These are phyloP conservation scores for Trametes versicolor DNA, from an alignment of 1,284 basidiomycete species.

Conservation along the genomic window DNA sequence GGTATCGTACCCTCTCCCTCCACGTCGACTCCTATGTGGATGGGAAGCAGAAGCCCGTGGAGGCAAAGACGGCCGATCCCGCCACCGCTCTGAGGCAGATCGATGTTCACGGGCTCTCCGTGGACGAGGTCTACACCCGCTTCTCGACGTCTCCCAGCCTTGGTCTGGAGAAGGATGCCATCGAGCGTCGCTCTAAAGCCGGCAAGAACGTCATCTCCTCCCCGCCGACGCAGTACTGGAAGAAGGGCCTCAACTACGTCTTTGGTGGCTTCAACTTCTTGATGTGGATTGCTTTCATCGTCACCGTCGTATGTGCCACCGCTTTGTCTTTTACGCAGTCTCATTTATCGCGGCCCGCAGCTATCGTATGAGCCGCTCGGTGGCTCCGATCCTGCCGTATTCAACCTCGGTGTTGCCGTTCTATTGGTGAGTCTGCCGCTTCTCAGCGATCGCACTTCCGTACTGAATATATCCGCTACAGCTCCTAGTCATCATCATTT, in stretches of 20 bases:
- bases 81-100: slow-evolving; percentile 53
- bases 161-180: slow-evolving; percentile 56
- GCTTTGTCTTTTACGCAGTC: neutral
- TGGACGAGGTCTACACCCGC: slow-evolving; percentile 54
- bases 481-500: slow-evolving; percentile 49
- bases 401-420: slow-evolving; percentile 59
- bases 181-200: slow-evolving; percentile 51
- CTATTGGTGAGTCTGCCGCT: slow-evolving; percentile 56
- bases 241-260: slow-evolving; percentile 59
- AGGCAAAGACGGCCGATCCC: slow-evolving; percentile 43
- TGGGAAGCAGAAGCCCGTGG: slow-evolving; percentile 35
- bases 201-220: slow-evolving; percentile 61
- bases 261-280: slow-evolving; percentile 65
- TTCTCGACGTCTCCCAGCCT: slow-evolving; percentile 53
- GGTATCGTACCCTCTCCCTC: slow-evolving; percentile 56
- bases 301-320: slow-evolving; percentile 49
- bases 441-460: slow-evolving; percentile 46
- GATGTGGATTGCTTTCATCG: slow-evolving; percentile 61
- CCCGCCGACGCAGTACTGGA: slow-evolving; percentile 56
- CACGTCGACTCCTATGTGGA: slow-evolving; percentile 44
- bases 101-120: slow-evolving; percentile 55
- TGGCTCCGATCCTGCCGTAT: slow-evolving; percentile 52
- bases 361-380: slow-evolving; percentile 62
- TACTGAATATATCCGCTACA: slow-evolving; percentile 57
- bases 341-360: slow-evolving; percentile 35